Evolutionary conservation across 1,139 yeast species (phyloP), one percentile per base, ranked within the genome.

Genomic region (Schizosaccharomyces versatilis): DNA sequence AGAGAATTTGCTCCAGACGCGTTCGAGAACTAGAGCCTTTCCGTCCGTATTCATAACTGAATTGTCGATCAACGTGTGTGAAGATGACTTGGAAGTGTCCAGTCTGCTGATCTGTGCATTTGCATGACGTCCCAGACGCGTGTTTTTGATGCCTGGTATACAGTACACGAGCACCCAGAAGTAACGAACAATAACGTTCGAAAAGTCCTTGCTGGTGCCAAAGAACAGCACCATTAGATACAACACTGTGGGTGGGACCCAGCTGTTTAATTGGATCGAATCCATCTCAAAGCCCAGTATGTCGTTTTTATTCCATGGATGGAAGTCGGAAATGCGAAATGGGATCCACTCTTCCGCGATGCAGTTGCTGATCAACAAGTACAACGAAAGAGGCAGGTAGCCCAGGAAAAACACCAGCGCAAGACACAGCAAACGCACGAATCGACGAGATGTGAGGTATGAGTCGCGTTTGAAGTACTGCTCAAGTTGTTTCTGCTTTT

Each of bases 51-150:
- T 36, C 32, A 24, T 24, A 6, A 15, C 14, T 10, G 49, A 44
- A 44, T 44, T 36, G 38, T 19, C 14, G 7, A 36, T 44, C 38
- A 14, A 8, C 14, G 14, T 36, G 8, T 32, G 38, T 3, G 32
- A 14, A 44, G 49, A 19, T 8, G 49, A 17, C 32, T 44, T 36
- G 38, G 38, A 14, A 19, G 38, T 44, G 14, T 44, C 32, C 12
- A n/a, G 15, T 32, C 49, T 24, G 32, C 32, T 36, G 38, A 44
- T 9, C 38, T 44, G 19, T 32, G 32, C 19, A 9, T 44, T 32
- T 17, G 49, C 49, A 44, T 44, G 49, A 44, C 49, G 49, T 7
- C 49, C 49, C 49, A 44, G 10, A 15, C 36, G 14, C 14, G 49
- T 44, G n/a, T 44, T 17, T 44, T 44, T 44, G 12, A 32, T 44